Percentiles rank a stretch among this genome's conserved stretches.
These are phyloP conservation scores for Diutina pseudorugosa DNA, from an alignment of 1,139 yeast genomes.

Conservation along the genomic window DNA sequence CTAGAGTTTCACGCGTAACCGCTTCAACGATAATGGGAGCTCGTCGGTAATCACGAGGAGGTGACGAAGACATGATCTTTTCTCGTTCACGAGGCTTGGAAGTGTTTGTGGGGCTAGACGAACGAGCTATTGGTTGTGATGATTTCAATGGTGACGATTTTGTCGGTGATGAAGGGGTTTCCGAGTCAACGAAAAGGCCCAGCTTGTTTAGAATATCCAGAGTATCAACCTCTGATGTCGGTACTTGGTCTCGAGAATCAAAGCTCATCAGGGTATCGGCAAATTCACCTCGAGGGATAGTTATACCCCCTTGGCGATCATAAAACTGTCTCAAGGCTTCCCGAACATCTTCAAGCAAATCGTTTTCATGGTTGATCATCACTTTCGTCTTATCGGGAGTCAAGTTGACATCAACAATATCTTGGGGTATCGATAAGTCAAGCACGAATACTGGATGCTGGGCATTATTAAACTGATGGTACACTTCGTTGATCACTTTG, in stretches of 20 bases:
- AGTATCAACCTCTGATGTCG: background rate
- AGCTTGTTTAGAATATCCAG: background rate
- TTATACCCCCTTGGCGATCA: slow-evolving; percentile 11
- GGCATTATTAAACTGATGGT: slow-evolving; percentile 54
- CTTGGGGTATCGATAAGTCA: slow-evolving; percentile 41
- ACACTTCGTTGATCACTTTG: slow-evolving; percentile 60
- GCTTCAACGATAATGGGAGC: background rate
- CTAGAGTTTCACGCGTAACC: background rate
- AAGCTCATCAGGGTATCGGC: background rate
- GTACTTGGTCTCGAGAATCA: background rate
- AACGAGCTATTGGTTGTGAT: background rate
- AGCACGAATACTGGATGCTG: slow-evolving; percentile 68
- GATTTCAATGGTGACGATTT: background rate
- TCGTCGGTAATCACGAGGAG: background rate
- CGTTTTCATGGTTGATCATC: slow-evolving; percentile 52
- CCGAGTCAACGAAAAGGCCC: background rate
- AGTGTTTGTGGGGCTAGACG: background rate
- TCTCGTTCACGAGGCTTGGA: background rate
- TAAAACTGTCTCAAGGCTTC: slow-evolving; percentile 29
- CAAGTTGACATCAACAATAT: slow-evolving; percentile 64
- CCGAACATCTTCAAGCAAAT: slow-evolving; percentile 40
- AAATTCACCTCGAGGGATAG: slow-evolving; percentile 1
- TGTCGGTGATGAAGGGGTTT: background rate
- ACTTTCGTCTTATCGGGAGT: slow-evolving; percentile 83
- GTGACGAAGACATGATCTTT: background rate